These are phyloP conservation scores for Ceratonia siliqua DNA, from an alignment of 306 rosid genomes.

Conservation along the genomic window DNA sequence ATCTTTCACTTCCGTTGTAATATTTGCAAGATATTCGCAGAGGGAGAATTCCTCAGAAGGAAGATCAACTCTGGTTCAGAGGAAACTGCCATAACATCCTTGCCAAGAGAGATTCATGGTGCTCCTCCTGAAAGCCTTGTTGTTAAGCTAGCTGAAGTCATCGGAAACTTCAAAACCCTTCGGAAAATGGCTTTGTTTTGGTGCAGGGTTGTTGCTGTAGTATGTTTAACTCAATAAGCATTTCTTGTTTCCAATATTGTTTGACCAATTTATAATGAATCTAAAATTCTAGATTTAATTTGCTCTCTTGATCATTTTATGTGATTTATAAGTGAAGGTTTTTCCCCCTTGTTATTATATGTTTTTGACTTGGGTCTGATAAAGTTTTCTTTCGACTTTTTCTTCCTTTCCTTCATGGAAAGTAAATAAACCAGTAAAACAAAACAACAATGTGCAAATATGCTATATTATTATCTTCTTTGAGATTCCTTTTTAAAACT, in stretches of 20 bases:
- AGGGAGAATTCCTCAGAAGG: conserved; percentile 77
- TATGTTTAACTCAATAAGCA: conserved; percentile 50
- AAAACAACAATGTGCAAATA: background rate
- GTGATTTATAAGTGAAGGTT: background rate
- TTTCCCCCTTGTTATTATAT: background rate
- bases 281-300: conserved; percentile 11
- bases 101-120: conserved; percentile 90
- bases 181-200: conserved; percentile 88
- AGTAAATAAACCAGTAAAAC: background rate
- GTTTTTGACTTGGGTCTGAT: background rate
- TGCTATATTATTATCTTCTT: conserved; percentile 1
- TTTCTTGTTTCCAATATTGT: conserved; percentile 32
- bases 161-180: conserved; percentile 73
- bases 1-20: conserved; percentile 78
- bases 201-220: conserved; percentile 80
- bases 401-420: conserved; percentile 9
- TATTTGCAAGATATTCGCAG: conserved; percentile 95
- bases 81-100: conserved; percentile 49
- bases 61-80: conserved; percentile 57
- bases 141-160: conserved; percentile 87
- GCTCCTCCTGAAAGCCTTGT: conserved; percentile 91
- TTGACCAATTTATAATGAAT: conserved; percentile 15
- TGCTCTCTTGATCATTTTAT: conserved; percentile 30
- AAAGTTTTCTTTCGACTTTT: conserved; percentile 7
- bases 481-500: conserved; percentile 16